Base-by-base conservation (phyloP, 805 yeast species). In the Ogataea nonfermentans region DNA sequence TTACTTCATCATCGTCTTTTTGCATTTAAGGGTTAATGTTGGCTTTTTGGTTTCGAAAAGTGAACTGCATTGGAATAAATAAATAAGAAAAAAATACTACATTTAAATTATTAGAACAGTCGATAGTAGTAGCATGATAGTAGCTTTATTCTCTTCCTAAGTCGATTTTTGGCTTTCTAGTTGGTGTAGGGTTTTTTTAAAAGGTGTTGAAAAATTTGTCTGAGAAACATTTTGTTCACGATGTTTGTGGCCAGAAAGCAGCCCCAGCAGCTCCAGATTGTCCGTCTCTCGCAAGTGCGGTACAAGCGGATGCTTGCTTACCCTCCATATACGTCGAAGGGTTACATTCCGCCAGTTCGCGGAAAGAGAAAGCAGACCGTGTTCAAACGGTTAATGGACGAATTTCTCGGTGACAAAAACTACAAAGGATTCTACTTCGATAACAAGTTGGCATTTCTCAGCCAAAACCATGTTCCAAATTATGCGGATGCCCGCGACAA, bases 351-450 rank as follows among this genome's bases (percentile, higher is more conserved):
- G 24, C 61, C 62, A 17, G 39, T 57, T 15, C 49, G 59, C 39
- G 36, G 36, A 10, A 43, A 61, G 48, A 56, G 61, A 44, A 72
- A 69, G 36, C 65, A 60, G 48, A 72, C 84, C 7, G 76, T 74
- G 43, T 70, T 83, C 57, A 76, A 76, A 53, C 71, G 76, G 58
- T 78, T 79, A 27, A 68, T 88, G 75, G 76, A 78, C 49, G 77
- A 73, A 48, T 89, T 87, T 66, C 67, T 89, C 41, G 97, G 97
- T 3, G 91, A 91, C 26, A 77, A 72, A 59, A 88, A 87, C 63
- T 78, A 78, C 65, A 81, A 83, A 61, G 96, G 96, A 13, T 88
- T 86, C 49, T 85, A 86, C 61, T 71, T 72, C 46, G 64, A 78
- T 57, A 90, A 88, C 71, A 86, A 82, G 59, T 84, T 86, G 62